Percentiles rank a stretch among this genome's conserved stretches.
These are phyloP conservation scores for Venturia carpophila DNA, from an alignment of 2,329 filamentous ascomycete species.

Conservation along the genomic window DNA sequence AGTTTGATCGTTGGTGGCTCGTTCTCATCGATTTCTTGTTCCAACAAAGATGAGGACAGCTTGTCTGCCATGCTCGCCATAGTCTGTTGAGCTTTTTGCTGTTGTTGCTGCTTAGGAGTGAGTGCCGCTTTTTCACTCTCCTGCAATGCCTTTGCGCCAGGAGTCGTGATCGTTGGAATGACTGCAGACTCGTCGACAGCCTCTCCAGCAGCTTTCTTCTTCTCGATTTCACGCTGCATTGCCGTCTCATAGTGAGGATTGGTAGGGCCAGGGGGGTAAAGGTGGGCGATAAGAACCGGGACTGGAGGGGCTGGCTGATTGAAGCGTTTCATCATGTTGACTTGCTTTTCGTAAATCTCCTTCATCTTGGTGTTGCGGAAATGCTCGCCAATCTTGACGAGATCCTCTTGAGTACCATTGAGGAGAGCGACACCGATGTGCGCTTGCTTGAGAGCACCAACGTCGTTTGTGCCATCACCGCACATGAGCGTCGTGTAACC, in stretches of 20 bases:
- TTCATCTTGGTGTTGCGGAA: slow-evolving; percentile 95
- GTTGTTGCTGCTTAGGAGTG: slow-evolving; percentile 45
- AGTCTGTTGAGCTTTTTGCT: slow-evolving; percentile 49
- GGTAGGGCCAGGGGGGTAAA: slow-evolving; percentile 81
- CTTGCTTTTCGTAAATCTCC: slow-evolving; percentile 96
- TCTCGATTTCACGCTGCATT: slow-evolving; percentile 71
- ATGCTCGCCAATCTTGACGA: slow-evolving; percentile 87
- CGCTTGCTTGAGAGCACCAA: slow-evolving; percentile 94
- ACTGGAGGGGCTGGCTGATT: slow-evolving; percentile 90
- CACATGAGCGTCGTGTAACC: slow-evolving; percentile 99
- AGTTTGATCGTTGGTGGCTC: slow-evolving; percentile 96
- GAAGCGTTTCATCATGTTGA: slow-evolving; percentile 84
- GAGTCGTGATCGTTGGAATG: slow-evolving; percentile 41
- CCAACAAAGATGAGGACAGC: slow-evolving; percentile 80
- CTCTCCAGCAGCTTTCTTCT: slow-evolving; percentile 13
- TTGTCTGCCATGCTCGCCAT: slow-evolving; percentile 77
- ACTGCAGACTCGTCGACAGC: background rate
- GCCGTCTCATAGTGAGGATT: slow-evolving; percentile 96
- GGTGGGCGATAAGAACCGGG: slow-evolving; percentile 82
- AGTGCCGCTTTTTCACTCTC: slow-evolving; percentile 36
- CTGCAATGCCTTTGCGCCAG: slow-evolving; percentile 55
- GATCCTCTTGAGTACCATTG: slow-evolving; percentile 86
- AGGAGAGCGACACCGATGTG: slow-evolving; percentile 94
- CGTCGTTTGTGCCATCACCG: slow-evolving; percentile 96
- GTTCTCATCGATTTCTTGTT: slow-evolving; percentile 75